Evolutionary conservation across 148 eudicot genomes (phyloP).

Genomic region (Chenopodium album): DNA sequence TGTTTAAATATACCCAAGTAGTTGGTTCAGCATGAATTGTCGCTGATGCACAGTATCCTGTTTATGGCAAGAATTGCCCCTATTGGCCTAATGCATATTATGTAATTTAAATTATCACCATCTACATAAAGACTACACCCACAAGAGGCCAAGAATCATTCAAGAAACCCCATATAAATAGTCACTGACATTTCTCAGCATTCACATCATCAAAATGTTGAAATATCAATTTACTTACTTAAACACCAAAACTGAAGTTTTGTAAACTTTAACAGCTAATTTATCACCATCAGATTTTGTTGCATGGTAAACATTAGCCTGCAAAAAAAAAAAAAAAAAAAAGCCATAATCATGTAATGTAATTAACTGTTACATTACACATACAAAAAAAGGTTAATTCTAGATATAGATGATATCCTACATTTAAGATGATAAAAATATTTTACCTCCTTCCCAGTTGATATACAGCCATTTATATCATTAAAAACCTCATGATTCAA

Average conservation of each 20-base stretch:
- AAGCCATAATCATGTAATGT: background rate
- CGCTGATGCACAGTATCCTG: no score
- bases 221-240: slow-evolving; percentile 53
- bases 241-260: slow-evolving; percentile 93
- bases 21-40: background rate
- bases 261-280: slow-evolving; percentile 89
- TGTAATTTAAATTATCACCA: background rate
- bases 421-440: background rate
- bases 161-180: background rate
- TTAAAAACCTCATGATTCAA: slow-evolving; percentile 81
- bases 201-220: background rate
- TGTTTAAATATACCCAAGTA: no score
- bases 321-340: slow-evolving; percentile 26
- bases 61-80: no score
- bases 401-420: background rate
- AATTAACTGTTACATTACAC: background rate
- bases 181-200: background rate
- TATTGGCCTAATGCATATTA: background rate
- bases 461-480: slow-evolving; percentile 94
- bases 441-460: slow-evolving; percentile 93
- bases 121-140: background rate
- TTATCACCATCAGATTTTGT: slow-evolving; percentile 87
- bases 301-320: slow-evolving; percentile 99
- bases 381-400: background rate
- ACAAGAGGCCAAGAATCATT: background rate